Base-by-base conservation (phyloP, 257 asterid species). In the Nicotiana sylvestris region DNA sequence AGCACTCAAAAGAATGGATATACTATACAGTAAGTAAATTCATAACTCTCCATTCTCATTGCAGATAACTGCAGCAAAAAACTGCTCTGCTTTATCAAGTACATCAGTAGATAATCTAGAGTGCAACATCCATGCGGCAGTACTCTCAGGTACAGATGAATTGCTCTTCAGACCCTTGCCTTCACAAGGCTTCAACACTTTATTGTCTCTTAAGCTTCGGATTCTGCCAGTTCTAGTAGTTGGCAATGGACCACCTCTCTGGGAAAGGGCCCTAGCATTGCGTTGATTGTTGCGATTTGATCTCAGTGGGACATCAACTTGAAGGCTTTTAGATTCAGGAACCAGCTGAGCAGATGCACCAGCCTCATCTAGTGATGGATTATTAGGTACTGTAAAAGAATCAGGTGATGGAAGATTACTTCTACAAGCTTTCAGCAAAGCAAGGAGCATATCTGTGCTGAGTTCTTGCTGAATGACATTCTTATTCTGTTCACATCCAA, bases 371-470 rank as follows among this genome's bases (percentile, higher is more conserved):
- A 84, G 83, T n/a, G 84, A 62, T 29, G 77, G 67, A 77, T 84
- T 82, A 56, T 80, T 87, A 55, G 82, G 83, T 72, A 13, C 56
- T 30, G 87, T 82, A 65, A 68, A 9, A 16, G 85, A 61, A 27
- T 57, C 64, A 65, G 39, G 77, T 0, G 83, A 53, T 0, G 89
- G 82, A 51, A 21, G 58, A 74, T 56, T 83, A 89, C 64, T 89
- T 94, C 92, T 93, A 91, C 94, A 91, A 18, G 93, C 92, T 81
- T 88, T 92, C 29, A 96, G 97, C 49, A 94, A 90, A 30, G 97
- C 92, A 69, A 96, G 92, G 83, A 96, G 93, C 98, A 94, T 96
- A 84, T 96, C 99, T 85, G 90, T 88, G 91, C 99, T 96, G 82
- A 96, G 97, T 86, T 96, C 99, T 88, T 94, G 99, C 85, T 91